These are phyloP conservation scores for Brassica balearica DNA, from an alignment of 441 rosid genomes.

Conservation along the genomic window DNA sequence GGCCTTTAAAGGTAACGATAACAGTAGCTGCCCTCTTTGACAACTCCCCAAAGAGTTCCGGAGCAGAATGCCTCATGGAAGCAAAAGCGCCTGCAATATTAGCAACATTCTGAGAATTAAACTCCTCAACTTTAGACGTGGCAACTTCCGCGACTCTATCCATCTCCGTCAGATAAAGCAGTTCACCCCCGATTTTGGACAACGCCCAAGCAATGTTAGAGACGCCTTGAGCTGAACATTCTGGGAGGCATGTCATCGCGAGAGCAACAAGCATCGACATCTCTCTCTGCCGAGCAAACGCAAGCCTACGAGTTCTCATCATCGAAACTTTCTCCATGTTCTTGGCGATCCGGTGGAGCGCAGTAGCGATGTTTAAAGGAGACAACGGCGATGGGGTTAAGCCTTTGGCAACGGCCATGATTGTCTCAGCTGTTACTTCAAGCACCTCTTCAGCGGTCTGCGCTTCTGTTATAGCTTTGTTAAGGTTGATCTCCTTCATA, in stretches of 20 bases:
- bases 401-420: slow-evolving; percentile 85
- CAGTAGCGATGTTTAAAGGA: slow-evolving; percentile 84
- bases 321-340: slow-evolving; percentile 95
- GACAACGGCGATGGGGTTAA: slow-evolving; percentile 86
- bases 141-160: slow-evolving; percentile 97
- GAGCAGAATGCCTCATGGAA: slow-evolving; percentile 84
- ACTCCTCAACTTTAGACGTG: slow-evolving; percentile 65
- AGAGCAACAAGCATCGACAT: slow-evolving; percentile 93
- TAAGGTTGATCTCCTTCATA: slow-evolving; percentile 78
- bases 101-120: slow-evolving; percentile 93
- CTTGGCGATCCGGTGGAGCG: slow-evolving; percentile 89
- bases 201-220: slow-evolving; percentile 96
- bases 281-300: slow-evolving; percentile 85
- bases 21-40: slow-evolving; percentile 68
- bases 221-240: slow-evolving; percentile 93
- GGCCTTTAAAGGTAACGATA: slow-evolving; percentile 65
- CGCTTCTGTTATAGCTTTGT: slow-evolving; percentile 72
- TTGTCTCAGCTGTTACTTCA: slow-evolving; percentile 73
- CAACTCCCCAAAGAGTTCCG: slow-evolving; percentile 70
- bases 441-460: slow-evolving; percentile 87
- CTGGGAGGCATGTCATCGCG: slow-evolving; percentile 84
- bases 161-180: slow-evolving; percentile 92
- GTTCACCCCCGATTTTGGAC: slow-evolving; percentile 90
- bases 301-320: slow-evolving; percentile 71
- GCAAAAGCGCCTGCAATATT: slow-evolving; percentile 95